These are phyloP conservation scores for Trametes maxima DNA, from an alignment of 768 basidiomycete species.

Conservation along the genomic window DNA sequence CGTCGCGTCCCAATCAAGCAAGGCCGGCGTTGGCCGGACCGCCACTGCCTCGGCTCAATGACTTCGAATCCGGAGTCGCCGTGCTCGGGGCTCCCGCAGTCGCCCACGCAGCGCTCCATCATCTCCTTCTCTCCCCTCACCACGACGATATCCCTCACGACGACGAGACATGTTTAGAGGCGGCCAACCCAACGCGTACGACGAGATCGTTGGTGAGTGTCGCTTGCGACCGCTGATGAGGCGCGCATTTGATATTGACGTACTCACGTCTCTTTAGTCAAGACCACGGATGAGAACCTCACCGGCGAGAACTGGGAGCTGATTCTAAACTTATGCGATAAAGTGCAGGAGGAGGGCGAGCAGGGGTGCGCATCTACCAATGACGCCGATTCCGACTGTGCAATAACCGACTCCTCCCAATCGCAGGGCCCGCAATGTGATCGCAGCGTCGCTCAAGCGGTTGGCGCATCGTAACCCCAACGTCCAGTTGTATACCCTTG, in stretches of 20 bases:
- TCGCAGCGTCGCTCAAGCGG: slow-evolving; percentile 85
- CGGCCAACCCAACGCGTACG: slow-evolving; percentile 73
- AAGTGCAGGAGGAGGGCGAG: slow-evolving; percentile 88
- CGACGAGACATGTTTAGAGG: slow-evolving; percentile 66
- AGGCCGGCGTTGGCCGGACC: slow-evolving; percentile 18
- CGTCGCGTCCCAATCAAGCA: slow-evolving; percentile 19
- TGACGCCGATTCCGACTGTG: not conserved
- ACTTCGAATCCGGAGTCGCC: slow-evolving; percentile 5
- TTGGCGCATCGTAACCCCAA: slow-evolving; percentile 94
- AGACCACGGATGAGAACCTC: slow-evolving; percentile 97
- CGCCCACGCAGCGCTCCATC: slow-evolving; percentile 12
- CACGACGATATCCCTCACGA: not conserved
- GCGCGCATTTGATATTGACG: slow-evolving; percentile 44
- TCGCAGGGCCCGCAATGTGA: slow-evolving; percentile 79
- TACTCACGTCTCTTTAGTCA: slow-evolving; percentile 50
- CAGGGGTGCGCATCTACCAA: slow-evolving; percentile 60
- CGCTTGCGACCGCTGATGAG: not conserved
- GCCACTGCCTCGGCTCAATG: slow-evolving; percentile 16
- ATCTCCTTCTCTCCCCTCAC: slow-evolving; percentile 5
- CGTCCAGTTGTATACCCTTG: slow-evolving; percentile 92
- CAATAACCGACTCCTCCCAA: not conserved
- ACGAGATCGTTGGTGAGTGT: slow-evolving; percentile 86
- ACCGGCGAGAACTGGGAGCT: slow-evolving; percentile 96
- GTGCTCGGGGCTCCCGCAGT: slow-evolving; percentile 19
- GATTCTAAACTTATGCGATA: slow-evolving; percentile 93